Evolutionary conservation across 2,329 filamentous ascomycete genomes (phyloP), one percentile per base, ranked within the genome.

Genomic region (Simplicillium aogashimaense): DNA sequence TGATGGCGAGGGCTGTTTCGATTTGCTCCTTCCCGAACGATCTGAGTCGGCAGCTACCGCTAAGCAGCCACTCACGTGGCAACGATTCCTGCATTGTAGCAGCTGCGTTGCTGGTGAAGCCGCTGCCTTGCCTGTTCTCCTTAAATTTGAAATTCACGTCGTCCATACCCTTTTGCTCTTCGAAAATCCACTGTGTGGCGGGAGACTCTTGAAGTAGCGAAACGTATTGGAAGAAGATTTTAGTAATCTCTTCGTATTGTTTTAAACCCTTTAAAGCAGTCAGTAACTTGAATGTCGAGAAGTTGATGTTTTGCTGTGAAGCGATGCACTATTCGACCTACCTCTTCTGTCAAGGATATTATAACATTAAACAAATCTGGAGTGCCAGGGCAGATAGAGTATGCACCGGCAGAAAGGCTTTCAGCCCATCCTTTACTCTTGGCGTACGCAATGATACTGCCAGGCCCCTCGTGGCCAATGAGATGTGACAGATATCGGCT

Each of bases 81-180:
- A 25, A 25, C 2, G 85, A 84, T 58, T 85, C 88, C 58, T 97
- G 92, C 92, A 98, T 97, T 14, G 86, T 76, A n/a, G 83, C 79
- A 54, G 83, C 88, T 47, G 87, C 78, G 44, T 76, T 79, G 66
- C 87, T 95, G 0, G 88, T 92, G 53, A 95, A 97, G 20, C 83
- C 78, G 56, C 83, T 90, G 2, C 90, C 87, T 1, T 86, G 86
- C 2, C 81, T 86, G 68, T 97, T 97, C 57, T 97, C 86, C 61
- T 81, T 86, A 64, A 94, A 98, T 49, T 83, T 86, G 70, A 98
- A 98, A 50, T 94, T 85, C 10, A 97, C 86, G 49, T 97, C 89
- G 35, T 84, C 81, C 65, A 97, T 80, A 30, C 81, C 81, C 60
- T 88, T 90, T 60, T 92, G 84, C 62, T 98, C 92, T 25, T 94